Evolutionary conservation across 352 stramenopile genomes (phyloP).

Genomic region (Globisporangium cystogenes): DNA sequence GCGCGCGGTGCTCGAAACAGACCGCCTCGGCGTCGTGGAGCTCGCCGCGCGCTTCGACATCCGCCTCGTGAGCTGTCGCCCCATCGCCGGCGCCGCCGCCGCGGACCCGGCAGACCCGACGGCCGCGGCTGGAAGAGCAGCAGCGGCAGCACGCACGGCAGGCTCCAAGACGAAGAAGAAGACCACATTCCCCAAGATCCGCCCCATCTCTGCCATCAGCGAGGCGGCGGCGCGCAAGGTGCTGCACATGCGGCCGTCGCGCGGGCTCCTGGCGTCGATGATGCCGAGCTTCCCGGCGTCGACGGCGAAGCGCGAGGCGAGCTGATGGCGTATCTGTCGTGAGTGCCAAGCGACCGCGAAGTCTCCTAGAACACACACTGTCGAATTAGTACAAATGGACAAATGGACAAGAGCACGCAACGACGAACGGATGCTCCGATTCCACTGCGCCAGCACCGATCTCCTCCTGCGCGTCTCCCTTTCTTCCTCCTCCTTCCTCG

Average conservation of each 20-base stretch:
- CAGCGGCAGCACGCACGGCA: too few species aligned
- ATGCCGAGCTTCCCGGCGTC: slow-evolving; percentile 15
- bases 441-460: not conserved
- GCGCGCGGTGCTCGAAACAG: slow-evolving; percentile 12
- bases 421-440: not conserved
- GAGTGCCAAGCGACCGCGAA: not conserved
- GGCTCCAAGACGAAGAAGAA: slow-evolving; percentile 5
- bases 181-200: slow-evolving; percentile 17
- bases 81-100: not conserved
- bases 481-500: not conserved
- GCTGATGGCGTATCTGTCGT: slow-evolving; percentile 1
- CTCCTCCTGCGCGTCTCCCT: not conserved
- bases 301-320: slow-evolving; percentile 2
- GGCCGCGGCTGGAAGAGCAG: too few species aligned
- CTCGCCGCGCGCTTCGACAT: slow-evolving; percentile 48
- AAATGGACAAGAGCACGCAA: not conserved
- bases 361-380: not conserved
- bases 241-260: slow-evolving; percentile 10
- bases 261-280: slow-evolving; percentile 25
- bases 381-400: not conserved
- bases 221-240: slow-evolving; percentile 13
- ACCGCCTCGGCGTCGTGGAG: slow-evolving; percentile 10
- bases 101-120: not conserved
- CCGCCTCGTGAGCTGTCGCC: slow-evolving; percentile 16
- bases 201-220: slow-evolving; percentile 11